Conservation (phyloP, 2,329 filamentous ascomycete species). For the Scedosporium boydii region DNA sequence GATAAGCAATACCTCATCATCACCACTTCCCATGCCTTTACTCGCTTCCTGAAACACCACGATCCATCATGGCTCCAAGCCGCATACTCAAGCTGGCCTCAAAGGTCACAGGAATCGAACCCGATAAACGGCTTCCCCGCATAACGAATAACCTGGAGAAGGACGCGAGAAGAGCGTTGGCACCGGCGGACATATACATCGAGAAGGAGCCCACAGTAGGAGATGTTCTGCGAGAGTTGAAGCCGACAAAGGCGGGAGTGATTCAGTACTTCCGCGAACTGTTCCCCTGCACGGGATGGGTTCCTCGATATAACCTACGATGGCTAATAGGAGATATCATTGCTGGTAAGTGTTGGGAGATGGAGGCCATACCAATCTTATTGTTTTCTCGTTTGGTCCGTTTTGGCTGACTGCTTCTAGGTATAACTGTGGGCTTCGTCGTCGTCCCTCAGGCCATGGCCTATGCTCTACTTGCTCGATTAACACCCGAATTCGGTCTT, state of each 20-base stretch:
- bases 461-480: conserved; percentile 61
- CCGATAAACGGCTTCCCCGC: conserved; percentile 19
- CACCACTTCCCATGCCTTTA: not conserved
- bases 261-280: conserved; percentile 37
- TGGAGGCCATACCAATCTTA: not conserved
- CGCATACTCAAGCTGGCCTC: conserved; percentile 6
- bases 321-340: conserved; percentile 68
- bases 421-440: conserved; percentile 49
- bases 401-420: conserved; percentile 15
- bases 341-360: conserved; percentile 40
- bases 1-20: not conserved
- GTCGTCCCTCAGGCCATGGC: conserved; percentile 76
- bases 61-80: not conserved
- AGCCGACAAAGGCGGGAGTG: conserved; percentile 38
- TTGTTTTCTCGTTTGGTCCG: not conserved
- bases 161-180: conserved; percentile 15
- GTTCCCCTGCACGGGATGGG: conserved; percentile 63
- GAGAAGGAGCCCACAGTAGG: conserved; percentile 57
- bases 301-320: conserved; percentile 58
- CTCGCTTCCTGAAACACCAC: not conserved
- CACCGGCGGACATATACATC: conserved; percentile 27
- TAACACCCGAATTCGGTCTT: conserved; percentile 61
- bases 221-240: conserved; percentile 50
- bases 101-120: conserved; percentile 23
- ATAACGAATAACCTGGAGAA: conserved; percentile 20